These are phyloP conservation scores for Azolla pinnata DNA, from an alignment of 75 land plant genomes.

Conservation along the genomic window DNA sequence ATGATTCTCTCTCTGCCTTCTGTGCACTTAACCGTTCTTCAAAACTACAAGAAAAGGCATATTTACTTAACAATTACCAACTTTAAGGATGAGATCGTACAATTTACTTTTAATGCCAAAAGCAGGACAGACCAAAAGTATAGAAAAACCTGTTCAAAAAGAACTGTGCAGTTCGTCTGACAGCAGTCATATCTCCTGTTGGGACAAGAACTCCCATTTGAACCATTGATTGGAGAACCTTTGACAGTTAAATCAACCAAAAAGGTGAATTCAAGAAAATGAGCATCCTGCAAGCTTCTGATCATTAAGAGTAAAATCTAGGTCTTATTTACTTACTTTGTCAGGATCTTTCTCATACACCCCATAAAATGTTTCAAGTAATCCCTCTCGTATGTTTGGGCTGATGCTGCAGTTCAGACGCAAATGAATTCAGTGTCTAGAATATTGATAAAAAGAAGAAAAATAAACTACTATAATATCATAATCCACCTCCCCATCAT, in stretches of 20 bases:
- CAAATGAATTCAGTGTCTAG: not conserved
- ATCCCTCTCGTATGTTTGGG: slow-evolving; percentile 91
- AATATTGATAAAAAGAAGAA: not conserved
- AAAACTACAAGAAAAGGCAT: slow-evolving; percentile 34
- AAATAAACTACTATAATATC: not conserved
- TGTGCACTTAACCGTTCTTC: slow-evolving; percentile 93
- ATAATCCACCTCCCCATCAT: slow-evolving; percentile 91
- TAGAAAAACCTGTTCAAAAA: slow-evolving; percentile 73
- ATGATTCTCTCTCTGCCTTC: slow-evolving; percentile 60
- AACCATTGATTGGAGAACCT: slow-evolving; percentile 93
- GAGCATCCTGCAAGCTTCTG: no score
- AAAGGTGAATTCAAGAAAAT: no score
- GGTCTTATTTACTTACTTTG: slow-evolving; percentile 47
- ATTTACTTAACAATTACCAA: not conserved
- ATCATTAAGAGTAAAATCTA: no score
- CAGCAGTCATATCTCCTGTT: slow-evolving; percentile 96
- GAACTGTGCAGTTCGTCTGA: slow-evolving; percentile 89
- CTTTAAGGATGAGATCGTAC: not conserved
- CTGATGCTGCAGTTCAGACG: slow-evolving; percentile 64
- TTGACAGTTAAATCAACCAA: no score
- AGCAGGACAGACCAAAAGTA: not conserved
- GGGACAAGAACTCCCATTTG: slow-evolving; percentile 99
- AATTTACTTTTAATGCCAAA: not conserved
- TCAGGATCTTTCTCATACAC: slow-evolving; percentile 96
- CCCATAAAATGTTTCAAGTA: slow-evolving; percentile 93